Conservation (phyloP, 2,329 filamentous ascomycete species). For the Geosmithia morbida region DNA sequence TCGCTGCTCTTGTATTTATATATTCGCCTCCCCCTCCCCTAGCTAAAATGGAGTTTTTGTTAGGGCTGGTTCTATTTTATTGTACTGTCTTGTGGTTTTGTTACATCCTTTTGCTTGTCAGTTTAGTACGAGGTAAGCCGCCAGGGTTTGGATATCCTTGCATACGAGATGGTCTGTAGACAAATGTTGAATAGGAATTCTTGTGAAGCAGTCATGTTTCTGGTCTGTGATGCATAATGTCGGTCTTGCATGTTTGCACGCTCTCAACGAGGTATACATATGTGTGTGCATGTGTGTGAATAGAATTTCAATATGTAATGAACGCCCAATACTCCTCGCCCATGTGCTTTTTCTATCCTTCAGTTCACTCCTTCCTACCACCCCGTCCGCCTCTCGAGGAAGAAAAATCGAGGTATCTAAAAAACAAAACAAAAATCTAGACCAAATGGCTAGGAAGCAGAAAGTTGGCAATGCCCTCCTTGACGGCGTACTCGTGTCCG, state of each 20-base stretch:
- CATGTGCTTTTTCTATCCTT: background rate
- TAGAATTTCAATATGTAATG: background rate
- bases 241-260: background rate
- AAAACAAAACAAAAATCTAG: too few relatives aligned
- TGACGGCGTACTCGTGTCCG: constrained; percentile 84
- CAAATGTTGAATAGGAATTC: background rate
- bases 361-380: too few relatives aligned
- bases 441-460: constrained; percentile 86
- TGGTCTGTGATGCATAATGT: background rate
- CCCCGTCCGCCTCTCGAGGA: too few relatives aligned
- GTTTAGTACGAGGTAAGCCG: background rate
- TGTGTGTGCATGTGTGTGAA: background rate
- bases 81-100: background rate
- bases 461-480: constrained; percentile 95
- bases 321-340: constrained; percentile 1
- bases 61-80: constrained; percentile 1
- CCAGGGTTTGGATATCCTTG: background rate
- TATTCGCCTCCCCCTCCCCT: background rate
- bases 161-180: background rate
- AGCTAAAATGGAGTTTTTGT: constrained; percentile 1
- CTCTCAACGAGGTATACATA: background rate
- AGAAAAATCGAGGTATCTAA: too few relatives aligned
- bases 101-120: background rate
- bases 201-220: background rate
- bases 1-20: constrained; percentile 2